A percentile compares a stretch with the other conserved stretches of the same genome.
phyloP scores from a whole-genome alignment of 176 grass and related monocot genomes.

The Cymbopogon citratus region DNA sequence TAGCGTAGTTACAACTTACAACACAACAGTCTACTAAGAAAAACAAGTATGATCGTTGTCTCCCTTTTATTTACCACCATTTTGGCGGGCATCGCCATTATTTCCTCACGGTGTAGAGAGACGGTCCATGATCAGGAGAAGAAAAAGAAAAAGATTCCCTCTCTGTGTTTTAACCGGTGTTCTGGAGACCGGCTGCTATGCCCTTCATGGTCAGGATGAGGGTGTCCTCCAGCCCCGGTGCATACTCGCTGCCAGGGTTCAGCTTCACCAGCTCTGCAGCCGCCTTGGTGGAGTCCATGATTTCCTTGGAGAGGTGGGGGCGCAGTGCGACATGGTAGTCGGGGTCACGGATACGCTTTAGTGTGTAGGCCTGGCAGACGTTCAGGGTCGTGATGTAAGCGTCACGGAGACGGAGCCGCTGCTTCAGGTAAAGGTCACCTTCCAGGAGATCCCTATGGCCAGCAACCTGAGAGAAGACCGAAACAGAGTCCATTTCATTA shows the following conservation, averaged over 20 bases:
- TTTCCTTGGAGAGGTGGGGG: constrained; percentile 62
- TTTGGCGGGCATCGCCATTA: background rate
- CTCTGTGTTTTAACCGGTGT: constrained; percentile 45
- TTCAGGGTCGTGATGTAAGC: constrained; percentile 71
- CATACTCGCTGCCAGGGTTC: constrained; percentile 62
- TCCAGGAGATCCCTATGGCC: constrained; percentile 70
- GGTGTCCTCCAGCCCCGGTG: constrained; percentile 71
- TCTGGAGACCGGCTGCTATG: constrained; percentile 73
- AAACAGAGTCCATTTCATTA: background rate
- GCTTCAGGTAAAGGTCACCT: constrained; percentile 73
- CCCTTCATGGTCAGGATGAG: constrained; percentile 91
- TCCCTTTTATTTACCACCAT: background rate
- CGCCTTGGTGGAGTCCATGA: constrained; percentile 41
- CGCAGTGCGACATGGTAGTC: constrained; percentile 48
- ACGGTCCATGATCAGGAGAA: background rate
- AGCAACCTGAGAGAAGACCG: constrained; percentile 42
- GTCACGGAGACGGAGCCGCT: constrained; percentile 57
- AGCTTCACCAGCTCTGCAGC: constrained; percentile 70
- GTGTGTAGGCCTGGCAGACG: constrained; percentile 67
- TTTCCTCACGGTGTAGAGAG: background rate
- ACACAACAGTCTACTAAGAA: background rate
- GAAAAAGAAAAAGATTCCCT: background rate
- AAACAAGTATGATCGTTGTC: background rate
- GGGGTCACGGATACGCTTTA: constrained; percentile 61
- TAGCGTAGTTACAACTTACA: background rate